Evolutionary conservation across 192 early-diverging fungal genomes (phyloP), one percentile per base, ranked within the genome.

Genomic region (Kickxella alabastrina): DNA sequence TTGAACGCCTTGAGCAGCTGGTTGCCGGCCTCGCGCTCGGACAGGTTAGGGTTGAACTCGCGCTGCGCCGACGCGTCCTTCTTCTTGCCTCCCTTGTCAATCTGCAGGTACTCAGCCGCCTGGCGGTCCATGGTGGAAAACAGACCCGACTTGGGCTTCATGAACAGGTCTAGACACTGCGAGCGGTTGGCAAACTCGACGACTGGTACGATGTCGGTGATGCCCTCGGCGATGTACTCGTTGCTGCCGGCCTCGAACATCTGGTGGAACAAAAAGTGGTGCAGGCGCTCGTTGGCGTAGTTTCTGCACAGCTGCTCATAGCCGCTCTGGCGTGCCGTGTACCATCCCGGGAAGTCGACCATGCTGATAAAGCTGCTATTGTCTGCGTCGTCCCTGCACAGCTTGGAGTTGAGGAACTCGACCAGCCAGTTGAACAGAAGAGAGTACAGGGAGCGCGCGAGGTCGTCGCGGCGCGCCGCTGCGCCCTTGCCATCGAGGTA

Each of bases 251-350:
- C 65, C 57, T 92, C 90, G 49, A 92, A 87, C 39, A 90, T 61
- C 36, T 85, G 80, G 29, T 83, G 78, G 35, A 83, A 70, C 50
- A 83, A 64, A 52, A 91, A 91, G 50, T 84, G 78, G 52, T 92
- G 86, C 10, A 95, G 68, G 44, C 92, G 83, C 70, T 95, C 93
- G 69, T 89, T 93, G 46, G 91, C 85, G 59, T 85, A 92, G 71
- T 93, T 93, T 81, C 59, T 85, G 82, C 70, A 92, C 65, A 59
- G 77, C 64, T 72, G 72, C 74, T 78, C 81, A 59, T 82, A 87
- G 59, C 63, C 52, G 42, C 45, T 71, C 32, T 41, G 29, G 25
- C 64, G 68, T 22, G 52, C 6, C 10, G 55, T 25, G 49, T 83
- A 74, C 75, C 90, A 91, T 7, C 94, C 91, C 50, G 87, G 80